Conservation (phyloP, 2,329 filamentous ascomycete genomes). For the Aspergillus oerlinghausenensis region DNA sequence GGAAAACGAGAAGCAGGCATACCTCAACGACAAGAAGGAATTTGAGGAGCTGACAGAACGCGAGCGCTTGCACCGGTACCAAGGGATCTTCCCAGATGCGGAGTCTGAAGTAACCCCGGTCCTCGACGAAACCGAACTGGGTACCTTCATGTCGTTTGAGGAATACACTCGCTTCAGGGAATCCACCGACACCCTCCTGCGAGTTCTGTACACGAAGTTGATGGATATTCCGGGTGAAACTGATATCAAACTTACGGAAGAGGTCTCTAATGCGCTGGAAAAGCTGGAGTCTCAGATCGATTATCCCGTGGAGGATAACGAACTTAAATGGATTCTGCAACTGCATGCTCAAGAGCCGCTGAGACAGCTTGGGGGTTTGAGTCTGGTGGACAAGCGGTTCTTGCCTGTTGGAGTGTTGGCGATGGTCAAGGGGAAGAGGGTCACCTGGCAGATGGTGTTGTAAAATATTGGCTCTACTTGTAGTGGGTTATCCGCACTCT, state of each 20-base stretch:
- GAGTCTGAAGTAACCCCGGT: no score
- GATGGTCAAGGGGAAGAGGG: constrained; percentile 39
- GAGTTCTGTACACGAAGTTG: constrained; percentile 21
- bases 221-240: constrained; percentile 18
- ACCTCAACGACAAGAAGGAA: no score
- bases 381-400: constrained; percentile 37
- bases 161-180: no score
- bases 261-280: constrained; percentile 18
- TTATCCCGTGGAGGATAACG: constrained; percentile 1
- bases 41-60: no score
- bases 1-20: no score
- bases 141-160: no score
- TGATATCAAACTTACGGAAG: constrained; percentile 12
- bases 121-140: no score
- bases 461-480: constrained; percentile 11
- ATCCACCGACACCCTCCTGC: constrained; percentile 12
- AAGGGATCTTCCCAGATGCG: no score
- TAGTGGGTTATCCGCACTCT: background rate
- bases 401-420: constrained; percentile 36
- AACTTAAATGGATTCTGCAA: constrained; percentile 32
- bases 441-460: constrained; percentile 41
- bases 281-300: constrained; percentile 3
- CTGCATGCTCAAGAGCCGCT: constrained; percentile 32
- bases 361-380: constrained; percentile 32
- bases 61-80: no score